Conservation (phyloP, 2,329 filamentous ascomycete species). For the Ophiostoma quercus region DNA sequence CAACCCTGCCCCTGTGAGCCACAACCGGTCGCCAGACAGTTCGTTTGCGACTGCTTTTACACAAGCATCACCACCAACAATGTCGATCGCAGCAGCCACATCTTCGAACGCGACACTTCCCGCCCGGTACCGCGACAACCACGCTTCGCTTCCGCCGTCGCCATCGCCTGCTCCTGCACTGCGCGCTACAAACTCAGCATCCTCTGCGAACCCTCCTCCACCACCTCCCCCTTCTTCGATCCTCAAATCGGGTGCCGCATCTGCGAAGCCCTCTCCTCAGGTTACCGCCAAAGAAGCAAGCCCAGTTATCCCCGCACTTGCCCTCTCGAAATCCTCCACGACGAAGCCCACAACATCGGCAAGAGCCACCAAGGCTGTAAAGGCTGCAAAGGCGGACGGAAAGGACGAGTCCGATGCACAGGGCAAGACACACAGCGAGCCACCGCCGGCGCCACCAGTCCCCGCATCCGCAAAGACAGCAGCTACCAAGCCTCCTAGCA, state of each 20-base stretch:
- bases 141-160: conserved; percentile 27
- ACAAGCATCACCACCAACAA: conserved; percentile 36
- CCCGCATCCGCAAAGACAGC: conserved; percentile 34
- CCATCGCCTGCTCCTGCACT: conserved; percentile 33
- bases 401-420: conserved; percentile 14
- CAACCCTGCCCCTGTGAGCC: conserved; percentile 48
- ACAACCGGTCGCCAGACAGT: conserved; percentile 33
- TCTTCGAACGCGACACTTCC: conserved; percentile 18
- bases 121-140: conserved; percentile 19
- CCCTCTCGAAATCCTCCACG: background rate
- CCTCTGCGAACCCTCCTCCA: conserved; percentile 10
- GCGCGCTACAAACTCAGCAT: conserved; percentile 22
- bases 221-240: background rate
- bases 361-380: background rate
- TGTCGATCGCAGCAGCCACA: conserved; percentile 30
- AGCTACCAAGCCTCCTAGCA: conserved; percentile 28
- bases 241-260: background rate
- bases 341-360: background rate
- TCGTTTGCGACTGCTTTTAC: conserved; percentile 20
- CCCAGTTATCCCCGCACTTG: background rate
- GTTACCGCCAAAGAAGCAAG: conserved; percentile 12
- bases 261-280: conserved; percentile 11
- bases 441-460: conserved; percentile 18
- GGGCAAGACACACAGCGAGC: conserved; percentile 27
- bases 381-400: conserved; percentile 3